Evolutionary conservation across 2,329 filamentous ascomycete species (phyloP).

Genomic region (Gaeumannomyces tritici): DNA sequence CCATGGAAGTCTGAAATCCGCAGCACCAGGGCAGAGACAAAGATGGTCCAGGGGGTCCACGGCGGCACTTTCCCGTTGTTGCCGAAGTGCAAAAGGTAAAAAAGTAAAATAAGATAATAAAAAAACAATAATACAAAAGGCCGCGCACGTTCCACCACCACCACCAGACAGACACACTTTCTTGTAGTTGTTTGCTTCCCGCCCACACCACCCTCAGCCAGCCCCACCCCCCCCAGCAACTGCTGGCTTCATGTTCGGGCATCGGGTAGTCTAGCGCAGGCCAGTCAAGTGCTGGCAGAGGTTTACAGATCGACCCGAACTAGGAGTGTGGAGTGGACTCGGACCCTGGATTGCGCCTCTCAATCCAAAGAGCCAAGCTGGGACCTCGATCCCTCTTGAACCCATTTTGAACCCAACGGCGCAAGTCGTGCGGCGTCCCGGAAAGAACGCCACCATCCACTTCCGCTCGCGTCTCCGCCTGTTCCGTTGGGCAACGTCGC

Average conservation of each 20-base stretch:
- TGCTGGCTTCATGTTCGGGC: background rate
- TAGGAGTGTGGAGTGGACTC: background rate
- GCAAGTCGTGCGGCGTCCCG: background rate
- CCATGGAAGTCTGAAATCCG: background rate
- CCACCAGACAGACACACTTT: background rate
- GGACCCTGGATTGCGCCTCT: background rate
- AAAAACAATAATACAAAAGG: no score
- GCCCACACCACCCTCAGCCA: background rate
- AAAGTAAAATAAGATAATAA: background rate
- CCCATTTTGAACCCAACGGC: no score
- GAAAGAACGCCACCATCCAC: no score
- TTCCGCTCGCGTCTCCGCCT: no score
- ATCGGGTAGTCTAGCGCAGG: background rate
- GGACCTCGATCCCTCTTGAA: no score
- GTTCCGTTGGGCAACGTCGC: background rate
- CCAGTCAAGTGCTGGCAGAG: no score
- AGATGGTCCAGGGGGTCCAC: background rate
- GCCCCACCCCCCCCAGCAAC: background rate
- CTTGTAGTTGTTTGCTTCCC: background rate
- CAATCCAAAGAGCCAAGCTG: no score
- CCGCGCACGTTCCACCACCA: background rate
- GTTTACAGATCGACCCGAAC: no score
- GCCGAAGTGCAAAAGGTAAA: background rate
- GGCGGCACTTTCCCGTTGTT: background rate
- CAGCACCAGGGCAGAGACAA: background rate